Conservation (phyloP, 2,329 filamentous ascomycete genomes). For the Cladosporium sp. region DNA sequence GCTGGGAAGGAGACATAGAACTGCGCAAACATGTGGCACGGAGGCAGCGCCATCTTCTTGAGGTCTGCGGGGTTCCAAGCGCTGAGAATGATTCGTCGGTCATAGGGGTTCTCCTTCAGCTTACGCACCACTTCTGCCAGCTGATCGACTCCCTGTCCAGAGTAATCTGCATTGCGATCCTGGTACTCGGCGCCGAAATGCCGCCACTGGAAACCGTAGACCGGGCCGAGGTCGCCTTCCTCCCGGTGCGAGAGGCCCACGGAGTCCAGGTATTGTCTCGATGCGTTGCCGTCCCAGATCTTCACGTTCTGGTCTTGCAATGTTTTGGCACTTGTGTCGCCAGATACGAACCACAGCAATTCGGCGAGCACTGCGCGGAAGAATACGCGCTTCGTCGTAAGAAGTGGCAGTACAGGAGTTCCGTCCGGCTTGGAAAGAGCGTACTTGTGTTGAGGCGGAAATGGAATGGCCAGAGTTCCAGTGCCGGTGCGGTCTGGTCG, state of each 20-base stretch:
- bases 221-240: conserved; percentile 84
- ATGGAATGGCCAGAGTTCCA: conserved; percentile 84
- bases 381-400: conserved; percentile 97
- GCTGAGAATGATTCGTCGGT: conserved; percentile 79
- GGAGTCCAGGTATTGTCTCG: conserved; percentile 79
- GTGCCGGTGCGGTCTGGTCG: conserved; percentile 92
- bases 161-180: conserved; percentile 73
- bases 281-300: conserved; percentile 98
- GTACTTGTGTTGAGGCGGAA: conserved; percentile 81
- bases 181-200: conserved; percentile 92
- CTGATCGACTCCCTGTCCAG: conserved; percentile 85
- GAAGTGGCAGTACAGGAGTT: conserved; percentile 74
- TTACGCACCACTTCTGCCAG: conserved; percentile 85
- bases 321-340: conserved; percentile 70
- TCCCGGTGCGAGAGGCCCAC: conserved; percentile 75
- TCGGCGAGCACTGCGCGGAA: conserved; percentile 83
- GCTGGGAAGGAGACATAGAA: conserved; percentile 79
- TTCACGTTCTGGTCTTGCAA: conserved; percentile 78
- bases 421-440: conserved; percentile 56
- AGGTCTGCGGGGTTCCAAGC: conserved; percentile 93
- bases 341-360: conserved; percentile 91
- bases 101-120: conserved; percentile 74
- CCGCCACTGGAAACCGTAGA: conserved; percentile 98
- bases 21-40: conserved; percentile 96
- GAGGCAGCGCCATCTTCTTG: conserved; percentile 81